Evolutionary conservation across 169 alveolate genomes (phyloP), one percentile per base, ranked within the genome.

Genomic region (Toxoplasma gondii): DNA sequence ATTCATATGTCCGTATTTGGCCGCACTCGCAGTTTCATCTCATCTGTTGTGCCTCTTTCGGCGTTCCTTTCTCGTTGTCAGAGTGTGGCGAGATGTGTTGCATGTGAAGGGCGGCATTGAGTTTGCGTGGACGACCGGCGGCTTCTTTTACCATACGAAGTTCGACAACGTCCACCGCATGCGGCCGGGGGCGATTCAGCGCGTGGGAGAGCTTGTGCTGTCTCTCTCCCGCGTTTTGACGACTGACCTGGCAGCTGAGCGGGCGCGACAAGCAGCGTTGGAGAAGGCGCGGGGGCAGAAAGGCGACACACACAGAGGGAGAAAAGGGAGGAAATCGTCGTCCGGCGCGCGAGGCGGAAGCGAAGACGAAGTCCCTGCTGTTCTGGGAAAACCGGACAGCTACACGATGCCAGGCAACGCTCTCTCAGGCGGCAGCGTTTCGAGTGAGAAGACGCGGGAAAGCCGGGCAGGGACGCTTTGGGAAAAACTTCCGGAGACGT

Each of bases 161-260:
- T 82, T 17, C 67, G 90, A 82, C 67, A 67, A 82, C 67, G 24
- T 41, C 90, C 41, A 82, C 41, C 90, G 39, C 67, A 43, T 82
- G 58, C 54, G 67, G 34, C 90, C 90, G 36, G 90, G 90, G 12
- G 54, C 90, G 22, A 31, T 82, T 16, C 90, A 82, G 90, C 90
- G 67, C 41, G 69, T 82, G 34, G 90, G 90, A 43, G 41, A 82
- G 27, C 49, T 44, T 22, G 69, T 41, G 9, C 69, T 36, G 34
- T 34, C 90, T 36, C 54, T 44, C 67, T 19, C 41, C 41, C 67
- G 5, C 69, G 29, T 9, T 7, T 44, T 82, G 27, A 43, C 90
- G 9, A 34, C 31, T 2, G 90, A 82, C 38, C 90, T 82, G 0
- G 54, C 90, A 36, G 38, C 67, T 29, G 24, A 36, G 41, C n/a